Evolutionary conservation across 75 land plant species (phyloP).

Genomic region (Cryptomeria japonica): DNA sequence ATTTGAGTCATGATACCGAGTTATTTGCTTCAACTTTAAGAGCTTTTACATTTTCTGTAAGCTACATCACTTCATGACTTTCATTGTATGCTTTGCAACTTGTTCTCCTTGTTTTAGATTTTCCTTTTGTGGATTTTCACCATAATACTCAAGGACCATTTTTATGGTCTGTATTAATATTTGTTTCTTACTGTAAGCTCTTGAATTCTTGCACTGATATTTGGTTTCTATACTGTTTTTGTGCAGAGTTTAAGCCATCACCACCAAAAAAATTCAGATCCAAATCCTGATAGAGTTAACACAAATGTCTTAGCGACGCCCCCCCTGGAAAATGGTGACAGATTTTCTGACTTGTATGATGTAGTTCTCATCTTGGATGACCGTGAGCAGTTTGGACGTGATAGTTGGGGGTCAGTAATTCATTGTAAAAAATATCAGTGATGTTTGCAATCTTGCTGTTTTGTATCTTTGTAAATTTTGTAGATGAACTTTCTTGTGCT

Average conservation of each 20-base stretch:
- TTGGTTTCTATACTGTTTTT: neutral
- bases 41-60: conserved; percentile 1
- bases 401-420: conserved; percentile 32
- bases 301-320: conserved; percentile 46
- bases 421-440: neutral
- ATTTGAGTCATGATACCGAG: neutral
- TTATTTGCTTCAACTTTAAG: neutral
- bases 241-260: neutral
- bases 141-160: neutral
- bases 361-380: conserved; percentile 86
- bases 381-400: conserved; percentile 73
- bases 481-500: neutral
- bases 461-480: neutral
- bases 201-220: neutral
- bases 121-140: neutral
- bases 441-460: neutral
- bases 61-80: neutral
- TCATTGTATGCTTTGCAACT: neutral
- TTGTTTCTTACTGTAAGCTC: neutral
- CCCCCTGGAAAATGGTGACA: conserved; percentile 65
- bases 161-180: neutral
- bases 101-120: neutral
- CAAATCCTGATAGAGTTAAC: neutral
- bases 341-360: conserved; percentile 70
- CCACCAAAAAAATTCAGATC: neutral